phyloP scores from a whole-genome alignment of 148 eudicot species.

The Heliamphora exappendiculata region DNA sequence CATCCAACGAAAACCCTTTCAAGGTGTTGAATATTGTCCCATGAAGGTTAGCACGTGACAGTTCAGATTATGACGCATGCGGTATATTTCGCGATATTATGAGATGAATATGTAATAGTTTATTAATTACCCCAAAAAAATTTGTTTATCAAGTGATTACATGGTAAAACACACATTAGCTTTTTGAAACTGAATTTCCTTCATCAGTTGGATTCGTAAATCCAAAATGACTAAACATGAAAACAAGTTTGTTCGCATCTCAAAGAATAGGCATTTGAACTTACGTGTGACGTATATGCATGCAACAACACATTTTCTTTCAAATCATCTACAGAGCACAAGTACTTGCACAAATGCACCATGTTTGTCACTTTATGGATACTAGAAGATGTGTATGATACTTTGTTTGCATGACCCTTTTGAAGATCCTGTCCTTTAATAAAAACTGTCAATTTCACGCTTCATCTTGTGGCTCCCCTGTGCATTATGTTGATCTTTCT shows the following conservation, averaged over 20 bases:
- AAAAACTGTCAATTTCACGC: not conserved
- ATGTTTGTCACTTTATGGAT: not conserved
- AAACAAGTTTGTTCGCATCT: too few relatives aligned
- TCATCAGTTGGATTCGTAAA: too few relatives aligned
- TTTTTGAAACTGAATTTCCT: too few relatives aligned
- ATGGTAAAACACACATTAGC: too few relatives aligned
- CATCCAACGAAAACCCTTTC: too few relatives aligned
- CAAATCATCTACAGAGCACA: not conserved
- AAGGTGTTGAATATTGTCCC: too few relatives aligned
- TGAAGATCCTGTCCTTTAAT: not conserved
- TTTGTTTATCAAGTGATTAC: too few relatives aligned
- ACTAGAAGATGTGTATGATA: not conserved
- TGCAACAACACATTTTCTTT: not conserved
- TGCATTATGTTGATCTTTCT: not conserved
- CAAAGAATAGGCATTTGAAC: not conserved
- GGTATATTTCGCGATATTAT: too few relatives aligned
- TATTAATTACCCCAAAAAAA: too few relatives aligned
- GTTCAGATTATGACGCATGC: too few relatives aligned
- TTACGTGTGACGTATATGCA: not conserved
- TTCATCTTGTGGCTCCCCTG: not conserved
- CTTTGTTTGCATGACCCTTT: not conserved
- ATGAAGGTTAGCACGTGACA: too few relatives aligned
- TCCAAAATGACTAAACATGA: not conserved
- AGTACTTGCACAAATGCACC: not conserved
- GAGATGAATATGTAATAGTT: too few relatives aligned